Evolutionary conservation across 2,329 filamentous ascomycete genomes (phyloP), one percentile per base, ranked within the genome.

Genomic region (Monilinia polystroma): DNA sequence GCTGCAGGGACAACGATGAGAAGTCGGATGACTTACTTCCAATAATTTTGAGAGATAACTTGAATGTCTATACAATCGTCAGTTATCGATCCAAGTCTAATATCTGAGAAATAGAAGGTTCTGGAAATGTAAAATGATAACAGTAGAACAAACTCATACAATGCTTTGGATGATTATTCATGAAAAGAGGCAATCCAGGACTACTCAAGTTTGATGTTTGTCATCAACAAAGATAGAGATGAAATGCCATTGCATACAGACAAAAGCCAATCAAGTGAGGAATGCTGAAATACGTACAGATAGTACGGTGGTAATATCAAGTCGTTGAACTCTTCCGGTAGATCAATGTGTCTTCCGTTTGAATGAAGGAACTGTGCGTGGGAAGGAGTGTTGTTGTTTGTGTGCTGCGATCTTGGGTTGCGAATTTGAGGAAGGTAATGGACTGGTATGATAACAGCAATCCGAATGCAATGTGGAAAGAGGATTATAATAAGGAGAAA

Each of bases 1-100:
- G 54, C 64, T 67, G 62, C 23, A 67, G 54, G 53, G 32, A 65
- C 32, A 65, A 32, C 51, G 35, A 55, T 54, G 49, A 55, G 51
- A 43, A 43, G 32, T 32, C 16, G 23, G 51, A 32, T 23, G n/a
- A 53, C 49, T 54, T 32, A 32, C 49, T 63, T 29, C 23, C n/a
- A 64, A 58, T 43, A 32, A 64, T 47, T 47, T 64, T 45, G 38
- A 35, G 23, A 56, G 16, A 56, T 43, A 18, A 32, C 38, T 64
- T 55, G 52, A 56, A 64, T 12, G n/a, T 38, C 62, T 56, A 47
- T 20, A 20, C 20, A 64, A 35, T 45, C 41, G 38, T 64, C 11
- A 56, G 62, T 47, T 47, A n/a, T 26, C 32, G 18, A 62, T 26
- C 32, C 32, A 51, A 38, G 29, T 7, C 20, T 41, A 4, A 45